Base-by-base conservation (phyloP, 2,329 filamentous ascomycete species). In the Chaetomium sp. region DNA sequence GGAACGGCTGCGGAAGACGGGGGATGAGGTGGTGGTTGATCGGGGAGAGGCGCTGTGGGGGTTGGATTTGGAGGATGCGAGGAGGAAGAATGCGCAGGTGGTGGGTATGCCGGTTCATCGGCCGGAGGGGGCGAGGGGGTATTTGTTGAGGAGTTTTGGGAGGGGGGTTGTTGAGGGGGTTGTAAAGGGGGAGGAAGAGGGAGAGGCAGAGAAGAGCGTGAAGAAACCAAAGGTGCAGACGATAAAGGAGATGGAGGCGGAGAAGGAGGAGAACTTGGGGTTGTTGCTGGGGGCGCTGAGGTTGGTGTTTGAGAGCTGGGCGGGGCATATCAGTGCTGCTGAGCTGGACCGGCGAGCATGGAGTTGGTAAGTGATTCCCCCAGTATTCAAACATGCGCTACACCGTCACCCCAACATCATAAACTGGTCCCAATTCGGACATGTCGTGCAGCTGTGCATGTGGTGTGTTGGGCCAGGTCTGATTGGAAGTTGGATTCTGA, bases 331-430 rank as follows among this genome's bases (percentile, higher is more conserved):
- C 37, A 76, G 71, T 33, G 71, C 73, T 4, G 75, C 79, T 12
- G 88, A 95, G 64, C 73, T 95, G 52, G 88, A 95, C 67, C 78
- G 79, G 59, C 80, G 84, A 57, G 88, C 89, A 14, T 95, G 89
- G 88, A 74, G 74, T 9, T 95, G 90, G 90, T 47, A 19, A 47
- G 44, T 47, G 7, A 6, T n/a, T n/a, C 40, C 10, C 11, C 6
- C 40, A n/a, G 11, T 9, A 9, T 40, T 42, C 11, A n/a, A 6
- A n/a, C 40, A 6, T 41, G 38, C 38, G n/a, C n/a, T n/a, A n/a
- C n/a, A n/a, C n/a, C n/a, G n/a, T n/a, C n/a, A n/a, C n/a, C n/a
- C n/a, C n/a, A n/a, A n/a, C n/a, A n/a, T n/a, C n/a, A n/a, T n/a
- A n/a, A n/a, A n/a, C n/a, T n/a, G n/a, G n/a, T 27, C 19, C 19